Base-by-base conservation (phyloP, 139 green algal genomes). In the Nannochloris sp. region DNA sequence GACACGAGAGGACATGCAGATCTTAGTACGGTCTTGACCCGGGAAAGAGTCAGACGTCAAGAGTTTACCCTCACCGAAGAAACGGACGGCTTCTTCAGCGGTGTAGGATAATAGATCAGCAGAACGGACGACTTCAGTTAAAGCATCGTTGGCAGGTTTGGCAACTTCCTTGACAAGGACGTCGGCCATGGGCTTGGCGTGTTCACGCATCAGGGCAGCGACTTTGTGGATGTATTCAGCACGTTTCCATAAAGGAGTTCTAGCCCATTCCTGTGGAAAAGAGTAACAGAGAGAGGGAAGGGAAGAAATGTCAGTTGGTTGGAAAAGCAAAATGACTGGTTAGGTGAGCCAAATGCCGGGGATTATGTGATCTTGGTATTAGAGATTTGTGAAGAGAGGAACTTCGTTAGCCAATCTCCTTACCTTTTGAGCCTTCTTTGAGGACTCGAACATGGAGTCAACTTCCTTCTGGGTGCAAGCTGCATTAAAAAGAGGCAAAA, bases 51-150 rank as follows among this genome's bases (percentile, higher is more conserved):
- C 92, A 14, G 74, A 78, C 31, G 70, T 81, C 23, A 97, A 73
- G 39, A 97, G 74, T 71, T 91, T 81, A 14, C 90, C 88, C 70
- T 96, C 80, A 0, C 87, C 83, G 39, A 97, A 83, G 29, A 72
- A 76, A 14, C 92, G 82, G 51, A 96, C 71, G 6, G 83, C 92
- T 68, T 98, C 90, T 83, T 98, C 92, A 3, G 92, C 92, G 15
- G 82, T 90, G 82, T 97, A 97, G 45, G 88, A 82, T 3, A 96
- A 77, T 9, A 98, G 77, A 60, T 97, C 92, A 24, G 86, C 92
- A 24, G 81, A 93, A 37, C 91, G 81, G 14, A 94, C 54, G 14
- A 95, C 81, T 67, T 93, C 87, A 61, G 81, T 86, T 51, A 88
- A 35, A 4, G 68, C 72, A 72, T 98, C 92, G 58, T 95, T 96